These are phyloP conservation scores for Malus hybrid DNA, from an alignment of 331 rosid genomes.

Conservation along the genomic window DNA sequence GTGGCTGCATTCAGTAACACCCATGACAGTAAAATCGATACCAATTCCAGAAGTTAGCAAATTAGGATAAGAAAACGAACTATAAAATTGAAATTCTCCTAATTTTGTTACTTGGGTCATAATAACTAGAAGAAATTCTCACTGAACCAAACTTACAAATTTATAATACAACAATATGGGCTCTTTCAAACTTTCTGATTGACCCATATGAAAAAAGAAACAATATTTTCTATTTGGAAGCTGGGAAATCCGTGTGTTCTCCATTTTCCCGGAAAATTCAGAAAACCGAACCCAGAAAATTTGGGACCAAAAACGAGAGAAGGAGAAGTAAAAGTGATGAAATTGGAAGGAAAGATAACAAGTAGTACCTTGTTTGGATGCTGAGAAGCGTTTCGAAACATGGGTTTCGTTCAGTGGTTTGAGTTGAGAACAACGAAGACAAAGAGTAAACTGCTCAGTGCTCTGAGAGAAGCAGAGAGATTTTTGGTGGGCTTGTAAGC, in stretches of 20 bases:
- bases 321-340: background rate
- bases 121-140: background rate
- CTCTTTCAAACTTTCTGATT: background rate
- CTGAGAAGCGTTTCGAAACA: conserved; percentile 15
- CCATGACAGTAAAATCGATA: background rate
- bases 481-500: background rate
- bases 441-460: background rate
- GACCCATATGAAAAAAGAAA: background rate
- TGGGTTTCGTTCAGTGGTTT: background rate
- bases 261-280: background rate
- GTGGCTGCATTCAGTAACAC: conserved; percentile 29
- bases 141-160: background rate
- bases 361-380: conserved; percentile 18
- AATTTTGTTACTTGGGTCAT: background rate
- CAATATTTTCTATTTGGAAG: background rate
- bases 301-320: background rate
- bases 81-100: background rate
- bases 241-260: background rate
- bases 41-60: background rate
- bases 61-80: background rate
- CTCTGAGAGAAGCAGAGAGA: background rate
- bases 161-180: background rate
- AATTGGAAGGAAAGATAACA: background rate
- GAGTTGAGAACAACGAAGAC: background rate
- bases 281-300: background rate